phyloP scores from a whole-genome alignment of 2,329 filamentous ascomycete genomes.

The Grosmannia serpens region DNA sequence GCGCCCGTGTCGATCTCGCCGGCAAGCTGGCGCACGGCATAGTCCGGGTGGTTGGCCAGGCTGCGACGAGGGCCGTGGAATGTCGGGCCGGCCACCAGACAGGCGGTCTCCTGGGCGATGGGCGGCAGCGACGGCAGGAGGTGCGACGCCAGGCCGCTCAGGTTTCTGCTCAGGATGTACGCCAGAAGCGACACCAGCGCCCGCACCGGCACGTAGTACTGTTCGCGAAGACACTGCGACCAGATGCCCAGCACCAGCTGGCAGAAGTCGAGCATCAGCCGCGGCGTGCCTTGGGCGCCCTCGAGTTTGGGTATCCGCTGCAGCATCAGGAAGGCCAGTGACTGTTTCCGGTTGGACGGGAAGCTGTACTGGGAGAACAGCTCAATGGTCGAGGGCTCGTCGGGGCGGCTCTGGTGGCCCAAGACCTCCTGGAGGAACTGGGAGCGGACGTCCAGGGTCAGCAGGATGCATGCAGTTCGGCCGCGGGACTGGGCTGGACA shows the following conservation, averaged over 20 bases:
- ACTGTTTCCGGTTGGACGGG: conserved; percentile 52
- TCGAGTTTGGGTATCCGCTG: conserved; percentile 52
- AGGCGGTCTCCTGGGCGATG: conserved; percentile 46
- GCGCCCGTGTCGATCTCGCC: conserved; percentile 49
- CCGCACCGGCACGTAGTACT: conserved; percentile 50
- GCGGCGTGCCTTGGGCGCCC: conserved; percentile 34
- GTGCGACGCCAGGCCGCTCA: conserved; percentile 43
- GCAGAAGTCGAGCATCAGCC: conserved; percentile 52
- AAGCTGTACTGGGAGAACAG: conserved; percentile 52
- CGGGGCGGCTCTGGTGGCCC: conserved; percentile 44
- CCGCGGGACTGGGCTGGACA: conserved; percentile 8
- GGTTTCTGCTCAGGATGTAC: conserved; percentile 52
- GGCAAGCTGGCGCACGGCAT: conserved; percentile 30
- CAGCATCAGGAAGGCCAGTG: conserved; percentile 56
- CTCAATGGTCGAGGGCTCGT: conserved; percentile 54
- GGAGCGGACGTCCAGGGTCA: conserved; percentile 13
- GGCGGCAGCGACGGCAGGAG: conserved; percentile 47
- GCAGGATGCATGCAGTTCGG: background rate
- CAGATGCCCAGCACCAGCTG: conserved; percentile 55
- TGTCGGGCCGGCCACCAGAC: conserved; percentile 45
- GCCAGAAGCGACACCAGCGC: conserved; percentile 53
- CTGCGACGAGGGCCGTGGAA: conserved; percentile 38
- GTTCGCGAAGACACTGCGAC: conserved; percentile 54
- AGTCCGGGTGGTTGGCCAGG: conserved; percentile 29
- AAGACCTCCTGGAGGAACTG: conserved; percentile 53